phyloP scores from a whole-genome alignment of 495 filamentous ascomycete species.

The Penicillium canescens region DNA sequence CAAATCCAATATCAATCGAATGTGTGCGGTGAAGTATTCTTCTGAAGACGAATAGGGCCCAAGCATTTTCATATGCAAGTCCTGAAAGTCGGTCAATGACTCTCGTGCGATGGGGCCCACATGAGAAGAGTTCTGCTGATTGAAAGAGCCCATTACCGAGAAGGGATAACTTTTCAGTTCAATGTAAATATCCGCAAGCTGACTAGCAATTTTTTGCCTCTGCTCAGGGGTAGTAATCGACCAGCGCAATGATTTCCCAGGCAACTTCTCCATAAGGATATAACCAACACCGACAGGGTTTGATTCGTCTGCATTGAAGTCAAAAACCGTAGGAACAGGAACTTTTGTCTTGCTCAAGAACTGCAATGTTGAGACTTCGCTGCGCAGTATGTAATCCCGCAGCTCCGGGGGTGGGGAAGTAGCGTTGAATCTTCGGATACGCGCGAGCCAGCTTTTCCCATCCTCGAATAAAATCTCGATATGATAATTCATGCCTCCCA shows the following conservation, averaged over 20 bases:
- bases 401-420: constrained; percentile 30
- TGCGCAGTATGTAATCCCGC: constrained; percentile 31
- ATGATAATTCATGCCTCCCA: constrained; percentile 40
- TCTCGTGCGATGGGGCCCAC: constrained; percentile 34
- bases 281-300: constrained; percentile 37
- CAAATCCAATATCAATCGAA: constrained; percentile 28
- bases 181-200: constrained; percentile 42
- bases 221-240: constrained; percentile 22
- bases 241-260: constrained; percentile 35
- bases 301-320: constrained; percentile 22
- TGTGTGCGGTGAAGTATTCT: constrained; percentile 16
- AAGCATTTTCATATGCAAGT: constrained; percentile 9
- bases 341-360: constrained; percentile 31
- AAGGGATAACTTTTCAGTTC: constrained; percentile 37
- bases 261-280: constrained; percentile 48
- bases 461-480: constrained; percentile 29
- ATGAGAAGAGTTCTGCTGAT: constrained; percentile 17
- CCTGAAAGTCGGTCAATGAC: constrained; percentile 25
- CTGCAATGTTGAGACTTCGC: constrained; percentile 34
- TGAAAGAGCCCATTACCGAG: constrained; percentile 27
- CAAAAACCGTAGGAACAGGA: constrained; percentile 30
- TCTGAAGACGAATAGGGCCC: constrained; percentile 24
- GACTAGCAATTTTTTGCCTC: constrained; percentile 32
- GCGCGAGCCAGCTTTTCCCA: constrained; percentile 25
- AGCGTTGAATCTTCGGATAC: constrained; percentile 30